Evolutionary conservation across 164 flowering plant species (phyloP), one percentile per base, ranked within the genome.

Genomic region (Tetracentron sinense): DNA sequence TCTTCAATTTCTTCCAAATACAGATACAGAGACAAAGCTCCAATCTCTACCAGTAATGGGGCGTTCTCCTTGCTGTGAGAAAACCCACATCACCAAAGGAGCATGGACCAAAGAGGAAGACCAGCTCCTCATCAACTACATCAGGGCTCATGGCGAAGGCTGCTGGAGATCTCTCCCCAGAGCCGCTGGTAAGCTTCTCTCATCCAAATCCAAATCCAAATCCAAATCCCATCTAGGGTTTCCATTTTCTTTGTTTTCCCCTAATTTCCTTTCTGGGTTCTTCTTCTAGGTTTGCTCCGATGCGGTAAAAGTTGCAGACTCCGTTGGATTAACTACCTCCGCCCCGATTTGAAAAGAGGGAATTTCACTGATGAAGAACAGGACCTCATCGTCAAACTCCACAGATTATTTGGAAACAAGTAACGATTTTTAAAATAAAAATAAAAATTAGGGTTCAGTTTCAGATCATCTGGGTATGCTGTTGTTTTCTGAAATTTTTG

Each of bases 241-340:
- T 21, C 48, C 3, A 10, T 61, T 23, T 23, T 47, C 15, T 8
- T n/a, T 4, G 1, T 29, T 28, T 17, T 28, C 28, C 15, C 22
- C 47, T 26, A 10, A 26, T 1, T 42, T 1, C 7, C 38, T 60
- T 47, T 19, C 50, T 47, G 22, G 3, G 7, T 38, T 38, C 8
- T 21, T 26, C 12, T 20, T 60, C 25, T 53, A 60, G 78, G 75
- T 7, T 68, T 71, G 54, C 74, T 75, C 53, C 69, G 78, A 0
- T 75, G 78, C 59, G 78, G 78, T 8, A 75, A 75, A 56, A 75
- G 78, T 47, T 75, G 78, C 44, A 66, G 78, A 16, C 75, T 75
- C 3, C 65, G 78, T 30, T 75, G 78, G 78, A 70, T 75, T 31
- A 75, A 75, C 58, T 75, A 75, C 48, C 69, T 75, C 35, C 58